Conservation (phyloP, 2,329 filamentous ascomycete genomes). For the Cercospora zeae-maydis region DNA sequence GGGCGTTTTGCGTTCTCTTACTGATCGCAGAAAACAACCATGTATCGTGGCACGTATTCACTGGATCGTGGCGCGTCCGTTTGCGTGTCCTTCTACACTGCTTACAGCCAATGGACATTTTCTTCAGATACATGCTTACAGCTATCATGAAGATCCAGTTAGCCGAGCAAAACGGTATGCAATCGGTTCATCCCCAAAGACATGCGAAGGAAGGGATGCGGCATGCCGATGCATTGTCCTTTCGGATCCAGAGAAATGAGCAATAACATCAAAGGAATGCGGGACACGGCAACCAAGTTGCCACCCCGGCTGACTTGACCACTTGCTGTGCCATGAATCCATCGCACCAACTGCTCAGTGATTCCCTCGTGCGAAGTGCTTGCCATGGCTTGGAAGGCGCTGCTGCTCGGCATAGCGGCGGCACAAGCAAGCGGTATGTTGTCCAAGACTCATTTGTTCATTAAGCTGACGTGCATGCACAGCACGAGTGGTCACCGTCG, state of each 20-base stretch:
- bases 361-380: neutral
- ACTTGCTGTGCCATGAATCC: too few relatives aligned
- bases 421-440: conserved; percentile 7
- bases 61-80: too few relatives aligned
- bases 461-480: neutral
- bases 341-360: neutral
- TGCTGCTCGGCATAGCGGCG: conserved; percentile 12
- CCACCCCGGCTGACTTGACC: neutral
- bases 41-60: too few relatives aligned
- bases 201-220: neutral
- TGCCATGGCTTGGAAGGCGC: conserved; percentile 8
- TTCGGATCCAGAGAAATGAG: too few relatives aligned
- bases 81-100: too few relatives aligned
- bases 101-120: too few relatives aligned
- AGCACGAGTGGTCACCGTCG: conserved; percentile 20
- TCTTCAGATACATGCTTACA: neutral
- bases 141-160: neutral
- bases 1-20: too few relatives aligned
- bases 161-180: neutral
- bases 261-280: neutral
- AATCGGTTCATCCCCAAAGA: neutral
- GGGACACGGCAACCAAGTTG: neutral
- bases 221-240: neutral
- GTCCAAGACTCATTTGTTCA: neutral
- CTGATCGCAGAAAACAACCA: too few relatives aligned